These are phyloP conservation scores for Immersiporthe knoxdaviesiana DNA, from an alignment of 2,329 filamentous ascomycete species.

Conservation along the genomic window DNA sequence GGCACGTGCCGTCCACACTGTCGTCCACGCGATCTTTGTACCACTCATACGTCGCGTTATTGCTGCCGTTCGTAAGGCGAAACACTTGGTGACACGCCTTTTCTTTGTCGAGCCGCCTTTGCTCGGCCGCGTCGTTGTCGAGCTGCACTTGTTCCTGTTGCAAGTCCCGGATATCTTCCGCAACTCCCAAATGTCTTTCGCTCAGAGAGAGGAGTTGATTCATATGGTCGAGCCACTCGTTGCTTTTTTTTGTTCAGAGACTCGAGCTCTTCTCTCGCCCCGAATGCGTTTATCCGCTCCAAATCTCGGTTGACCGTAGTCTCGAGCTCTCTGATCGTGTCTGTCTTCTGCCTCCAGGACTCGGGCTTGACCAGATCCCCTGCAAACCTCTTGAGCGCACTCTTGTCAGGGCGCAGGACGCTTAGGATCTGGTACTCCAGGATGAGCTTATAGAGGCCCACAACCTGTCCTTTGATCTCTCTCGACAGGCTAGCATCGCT, in stretches of 20 bases:
- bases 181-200: neutral
- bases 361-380: neutral
- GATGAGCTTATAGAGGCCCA: neutral
- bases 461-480: neutral
- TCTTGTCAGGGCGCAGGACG: neutral
- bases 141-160: no score
- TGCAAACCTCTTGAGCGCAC: neutral
- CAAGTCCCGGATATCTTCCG: neutral
- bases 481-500: neutral
- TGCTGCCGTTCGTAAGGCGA: neutral
- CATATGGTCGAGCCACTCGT: neutral
- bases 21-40: neutral
- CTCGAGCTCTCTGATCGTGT: neutral
- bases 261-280: neutral
- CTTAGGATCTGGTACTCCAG: neutral
- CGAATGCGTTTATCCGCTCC: neutral
- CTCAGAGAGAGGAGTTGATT: neutral
- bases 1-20: neutral
- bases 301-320: neutral
- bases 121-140: neutral
- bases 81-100: neutral
- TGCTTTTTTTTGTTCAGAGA: neutral
- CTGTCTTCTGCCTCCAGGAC: neutral
- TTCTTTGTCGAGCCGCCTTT: neutral
- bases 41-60: neutral